Conservation (phyloP, 1,139 yeast genomes). For the Taphrina wiesneri region DNA sequence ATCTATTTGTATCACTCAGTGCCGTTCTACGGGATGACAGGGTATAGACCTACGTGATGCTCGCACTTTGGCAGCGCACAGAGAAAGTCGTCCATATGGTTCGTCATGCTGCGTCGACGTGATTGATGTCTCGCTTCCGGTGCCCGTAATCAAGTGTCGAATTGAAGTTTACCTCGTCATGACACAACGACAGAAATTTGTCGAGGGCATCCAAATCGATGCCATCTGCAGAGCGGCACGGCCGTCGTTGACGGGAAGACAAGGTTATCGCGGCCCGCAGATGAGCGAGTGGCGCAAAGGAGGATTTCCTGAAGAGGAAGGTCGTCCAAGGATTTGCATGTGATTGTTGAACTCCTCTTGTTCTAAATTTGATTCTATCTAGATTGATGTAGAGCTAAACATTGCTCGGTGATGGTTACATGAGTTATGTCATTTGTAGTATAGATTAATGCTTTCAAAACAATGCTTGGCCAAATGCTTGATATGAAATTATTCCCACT, state of each 20-base stretch:
- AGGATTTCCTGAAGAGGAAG: background rate
- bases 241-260: background rate
- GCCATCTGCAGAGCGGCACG: too few species aligned
- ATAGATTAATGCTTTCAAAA: background rate
- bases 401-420: too few species aligned
- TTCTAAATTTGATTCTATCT: too few species aligned
- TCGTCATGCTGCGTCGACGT: background rate
- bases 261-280: conserved; percentile 12
- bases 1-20: conserved; percentile 56
- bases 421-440: background rate
- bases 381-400: too few species aligned
- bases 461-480: background rate
- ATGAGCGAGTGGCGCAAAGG: conserved; percentile 9
- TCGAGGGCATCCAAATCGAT: background rate
- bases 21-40: background rate
- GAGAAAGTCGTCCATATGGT: conserved; percentile 3
- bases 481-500: background rate
- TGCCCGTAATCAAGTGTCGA: too few species aligned
- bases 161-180: too few species aligned
- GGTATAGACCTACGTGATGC: conserved; percentile 5
- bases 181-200: background rate
- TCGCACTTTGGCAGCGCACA: conserved; percentile 26
- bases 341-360: background rate
- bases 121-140: background rate
- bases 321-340: background rate